Base-by-base conservation (phyloP, 2,329 filamentous ascomycete genomes). In the Pseudonectria buxi region DNA sequence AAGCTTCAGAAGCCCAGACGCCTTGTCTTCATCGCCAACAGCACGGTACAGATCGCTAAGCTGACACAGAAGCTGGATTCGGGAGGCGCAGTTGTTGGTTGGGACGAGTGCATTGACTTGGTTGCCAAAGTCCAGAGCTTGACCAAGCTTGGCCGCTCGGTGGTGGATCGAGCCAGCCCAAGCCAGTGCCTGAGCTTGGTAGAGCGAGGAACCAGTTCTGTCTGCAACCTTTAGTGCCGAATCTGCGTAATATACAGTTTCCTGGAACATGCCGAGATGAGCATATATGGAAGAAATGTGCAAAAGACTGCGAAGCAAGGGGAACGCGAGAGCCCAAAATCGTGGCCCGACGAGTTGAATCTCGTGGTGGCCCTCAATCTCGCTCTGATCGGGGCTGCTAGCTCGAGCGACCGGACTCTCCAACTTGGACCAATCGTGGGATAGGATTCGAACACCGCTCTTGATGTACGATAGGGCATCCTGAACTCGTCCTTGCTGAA, bases 231-330 rank as follows among this genome's bases (percentile, higher is more conserved):
- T 86, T 35, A 83, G 69, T 0, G 88, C 88, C 50, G 92, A 84
- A 47, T 95, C 83, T 2, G 83, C 81, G 48, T 94, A 94, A 56
- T 89, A 92, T 1, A 90, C 65, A 2, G 90, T 90, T 57, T 96
- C 90, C 41, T 86, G 81, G 45, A 88, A 86, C 62, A 94, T 75
- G 18, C 92, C 92, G 44, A 92, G 76, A 45, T 94, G 83, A 1
- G 83, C 78, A 49, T 89, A 95, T 2, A 94, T 68, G 4, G 74
- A 73, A 1, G 87, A 87, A 3, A 95, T 73, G 39, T 88, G 81
- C 40, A 81, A 62, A 11, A 94, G 67, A 37, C 80, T 78, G 22
- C 76, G 73, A 49, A 88, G 81, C 14, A 95, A 71, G 1, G 82
- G 78, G 18, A 78, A 75, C 7, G 92, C 79, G 14, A 95, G 68